Conservation (phyloP, 2,329 filamentous ascomycete species). For the Trichoderma sp. region DNA sequence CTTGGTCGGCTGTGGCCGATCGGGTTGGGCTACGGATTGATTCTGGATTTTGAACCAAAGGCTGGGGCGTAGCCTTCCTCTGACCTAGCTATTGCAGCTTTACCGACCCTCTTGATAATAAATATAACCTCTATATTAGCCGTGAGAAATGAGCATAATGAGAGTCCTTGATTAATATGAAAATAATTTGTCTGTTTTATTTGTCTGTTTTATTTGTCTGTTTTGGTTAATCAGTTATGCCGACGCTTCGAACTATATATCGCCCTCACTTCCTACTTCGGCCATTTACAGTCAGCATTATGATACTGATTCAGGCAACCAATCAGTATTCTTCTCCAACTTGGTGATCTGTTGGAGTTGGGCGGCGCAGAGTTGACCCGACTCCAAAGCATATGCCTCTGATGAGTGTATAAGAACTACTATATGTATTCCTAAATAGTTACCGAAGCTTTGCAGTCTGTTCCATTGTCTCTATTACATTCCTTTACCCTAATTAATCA, state of each 20-base stretch:
- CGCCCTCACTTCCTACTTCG: not conserved
- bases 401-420: not conserved
- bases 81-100: too few species aligned
- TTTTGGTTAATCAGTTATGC: not conserved
- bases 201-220: not conserved
- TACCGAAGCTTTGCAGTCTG: not conserved
- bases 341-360: not conserved
- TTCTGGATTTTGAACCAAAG: too few species aligned
- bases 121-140: too few species aligned
- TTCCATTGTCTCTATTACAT: not conserved
- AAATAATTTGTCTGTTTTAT: not conserved
- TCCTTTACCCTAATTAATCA: not conserved
- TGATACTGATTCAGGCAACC: not conserved
- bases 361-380: not conserved
- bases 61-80: too few species aligned
- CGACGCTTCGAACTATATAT: not conserved
- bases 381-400: not conserved
- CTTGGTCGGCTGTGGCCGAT: too few species aligned
- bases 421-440: not conserved
- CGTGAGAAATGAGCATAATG: too few species aligned
- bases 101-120: too few species aligned
- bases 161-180: not conserved
- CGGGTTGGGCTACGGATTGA: too few species aligned
- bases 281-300: not conserved
- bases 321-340: not conserved